Percentiles rank a stretch among this genome's conserved stretches.
phyloP scores from a whole-genome alignment of 495 filamentous ascomycete species.

The Penicillium chermesinum region DNA sequence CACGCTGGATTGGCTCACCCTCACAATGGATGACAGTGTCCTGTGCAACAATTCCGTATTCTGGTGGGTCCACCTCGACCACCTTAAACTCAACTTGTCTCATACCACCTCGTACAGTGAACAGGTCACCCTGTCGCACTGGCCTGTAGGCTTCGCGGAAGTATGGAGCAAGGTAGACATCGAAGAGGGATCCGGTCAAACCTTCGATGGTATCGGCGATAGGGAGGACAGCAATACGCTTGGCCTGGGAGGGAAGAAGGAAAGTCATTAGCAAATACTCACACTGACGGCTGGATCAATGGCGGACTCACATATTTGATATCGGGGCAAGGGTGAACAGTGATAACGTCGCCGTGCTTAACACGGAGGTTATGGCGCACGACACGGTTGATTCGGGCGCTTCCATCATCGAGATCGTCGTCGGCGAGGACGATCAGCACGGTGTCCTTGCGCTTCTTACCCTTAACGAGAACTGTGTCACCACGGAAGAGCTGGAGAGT shows the following conservation, averaged over 20 bases:
- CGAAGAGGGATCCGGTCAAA: constrained; percentile 93
- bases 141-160: constrained; percentile 98
- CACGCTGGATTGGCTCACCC: constrained; percentile 95
- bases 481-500: constrained; percentile 95
- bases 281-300: no score
- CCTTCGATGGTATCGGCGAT: constrained; percentile 98
- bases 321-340: constrained; percentile 98
- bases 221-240: constrained; percentile 96
- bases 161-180: constrained; percentile 98
- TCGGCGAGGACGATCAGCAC: constrained; percentile 96
- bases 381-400: constrained; percentile 93
- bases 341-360: constrained; percentile 96
- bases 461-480: constrained; percentile 95
- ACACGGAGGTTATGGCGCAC: constrained; percentile 97
- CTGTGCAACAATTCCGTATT: constrained; percentile 97
- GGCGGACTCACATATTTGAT: constrained; percentile 97
- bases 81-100: constrained; percentile 99
- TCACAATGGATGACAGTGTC: constrained; percentile 99
- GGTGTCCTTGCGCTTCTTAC: constrained; percentile 99
- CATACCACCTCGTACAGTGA: constrained; percentile 97
- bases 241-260: constrained; percentile 55
- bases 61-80: constrained; percentile 95
- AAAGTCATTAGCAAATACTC: background rate
- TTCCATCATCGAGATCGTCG: constrained; percentile 96
- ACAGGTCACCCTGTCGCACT: constrained; percentile 92